Conservation (phyloP, 805 yeast species). For the Metschnikowia peoriensis region DNA sequence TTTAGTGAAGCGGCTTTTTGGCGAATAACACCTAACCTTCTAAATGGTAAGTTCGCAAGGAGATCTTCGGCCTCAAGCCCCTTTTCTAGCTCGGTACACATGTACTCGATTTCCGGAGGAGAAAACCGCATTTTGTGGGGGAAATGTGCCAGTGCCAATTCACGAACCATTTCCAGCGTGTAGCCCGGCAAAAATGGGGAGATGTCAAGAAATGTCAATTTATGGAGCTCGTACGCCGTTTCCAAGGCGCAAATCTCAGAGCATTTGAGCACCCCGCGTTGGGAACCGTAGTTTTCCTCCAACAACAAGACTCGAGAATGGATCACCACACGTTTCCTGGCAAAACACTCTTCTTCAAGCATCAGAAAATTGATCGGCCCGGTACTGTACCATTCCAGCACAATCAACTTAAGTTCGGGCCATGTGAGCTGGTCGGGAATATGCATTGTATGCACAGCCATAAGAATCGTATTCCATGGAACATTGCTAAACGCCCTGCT, state of each 20-base stretch:
- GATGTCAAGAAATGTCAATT: constrained; percentile 9
- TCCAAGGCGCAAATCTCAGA: constrained; percentile 17
- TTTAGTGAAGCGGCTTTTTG: constrained; percentile 5
- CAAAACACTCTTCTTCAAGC: constrained; percentile 17
- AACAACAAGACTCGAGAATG: constrained; percentile 11
- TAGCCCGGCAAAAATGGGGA: constrained; percentile 10
- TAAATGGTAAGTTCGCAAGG: constrained; percentile 10
- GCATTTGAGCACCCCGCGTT: constrained; percentile 8
- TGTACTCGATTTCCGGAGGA: constrained; percentile 7
- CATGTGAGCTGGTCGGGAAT: constrained; percentile 10
- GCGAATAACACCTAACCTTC: constrained; percentile 12
- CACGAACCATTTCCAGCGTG: constrained; percentile 7
- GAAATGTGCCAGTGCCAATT: constrained; percentile 8
- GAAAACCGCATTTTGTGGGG: constrained; percentile 17
- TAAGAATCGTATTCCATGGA: constrained; percentile 8
- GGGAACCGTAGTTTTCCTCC: constrained; percentile 14
- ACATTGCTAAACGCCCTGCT: constrained; percentile 1
- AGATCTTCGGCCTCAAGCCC: constrained; percentile 8
- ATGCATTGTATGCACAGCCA: background rate
- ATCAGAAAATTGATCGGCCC: constrained; percentile 11
- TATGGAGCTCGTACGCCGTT: constrained; percentile 8
- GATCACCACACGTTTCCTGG: constrained; percentile 8
- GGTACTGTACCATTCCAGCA: constrained; percentile 17
- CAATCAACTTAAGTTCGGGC: constrained; percentile 17
- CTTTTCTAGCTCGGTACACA: constrained; percentile 8